Percentiles rank a stretch among this genome's conserved stretches.
Conservation (phyloP, 140 eudicot genomes). For the Oenanthe javanica region DNA sequence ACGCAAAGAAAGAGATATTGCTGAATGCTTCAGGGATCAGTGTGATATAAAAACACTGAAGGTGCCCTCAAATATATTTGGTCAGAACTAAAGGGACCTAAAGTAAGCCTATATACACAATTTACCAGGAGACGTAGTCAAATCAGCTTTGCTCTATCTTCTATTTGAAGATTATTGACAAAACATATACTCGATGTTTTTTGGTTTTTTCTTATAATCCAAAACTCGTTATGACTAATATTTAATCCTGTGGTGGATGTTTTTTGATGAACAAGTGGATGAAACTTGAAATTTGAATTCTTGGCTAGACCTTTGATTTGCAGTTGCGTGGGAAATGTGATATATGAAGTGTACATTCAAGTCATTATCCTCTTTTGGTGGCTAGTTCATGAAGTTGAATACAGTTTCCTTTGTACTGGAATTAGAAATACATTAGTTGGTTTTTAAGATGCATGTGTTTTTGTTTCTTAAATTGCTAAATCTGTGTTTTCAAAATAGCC, state of each 20-base stretch:
- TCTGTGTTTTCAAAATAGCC: background rate
- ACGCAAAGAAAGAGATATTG: background rate
- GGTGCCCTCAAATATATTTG: background rate
- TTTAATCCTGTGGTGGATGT: background rate
- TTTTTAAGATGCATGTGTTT: no score
- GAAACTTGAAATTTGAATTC: background rate
- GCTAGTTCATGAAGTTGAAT: no score
- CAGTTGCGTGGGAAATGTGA: background rate
- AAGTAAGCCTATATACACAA: background rate
- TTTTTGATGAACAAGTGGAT: background rate
- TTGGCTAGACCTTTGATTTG: background rate
- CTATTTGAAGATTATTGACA: background rate
- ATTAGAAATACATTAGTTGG: background rate
- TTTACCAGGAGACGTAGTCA: background rate
- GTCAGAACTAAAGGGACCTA: background rate
- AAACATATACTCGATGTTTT: background rate
- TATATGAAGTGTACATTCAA: background rate
- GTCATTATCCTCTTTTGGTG: background rate
- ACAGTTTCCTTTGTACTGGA: background rate
- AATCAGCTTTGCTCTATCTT: background rate
- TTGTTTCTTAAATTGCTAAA: background rate
- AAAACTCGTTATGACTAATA: background rate
- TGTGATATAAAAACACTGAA: background rate
- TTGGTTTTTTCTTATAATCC: background rate
- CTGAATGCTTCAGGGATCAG: constrained; percentile 2